phyloP scores from a whole-genome alignment of 192 early-diverging fungal genomes.

The Mortierella antarctica region DNA sequence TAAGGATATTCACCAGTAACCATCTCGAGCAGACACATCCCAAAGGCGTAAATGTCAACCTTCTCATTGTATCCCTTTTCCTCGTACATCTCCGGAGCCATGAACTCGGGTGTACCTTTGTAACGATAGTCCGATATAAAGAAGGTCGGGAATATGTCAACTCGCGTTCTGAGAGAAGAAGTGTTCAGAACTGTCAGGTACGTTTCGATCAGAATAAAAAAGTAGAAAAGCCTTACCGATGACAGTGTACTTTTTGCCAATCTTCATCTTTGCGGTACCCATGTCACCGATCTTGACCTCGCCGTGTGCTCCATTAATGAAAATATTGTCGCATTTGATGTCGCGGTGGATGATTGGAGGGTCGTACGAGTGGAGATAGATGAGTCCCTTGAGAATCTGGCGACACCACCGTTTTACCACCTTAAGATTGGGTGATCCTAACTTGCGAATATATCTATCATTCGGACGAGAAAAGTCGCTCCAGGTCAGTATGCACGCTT shows the following conservation, averaged over 20 bases:
- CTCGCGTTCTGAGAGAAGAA: not conserved
- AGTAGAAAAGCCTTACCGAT: slow-evolving; percentile 63
- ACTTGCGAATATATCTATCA: slow-evolving; percentile 73
- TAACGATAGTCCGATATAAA: not conserved
- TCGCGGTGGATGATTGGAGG: slow-evolving; percentile 88
- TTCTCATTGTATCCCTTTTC: slow-evolving; percentile 87
- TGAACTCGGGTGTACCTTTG: slow-evolving; percentile 78
- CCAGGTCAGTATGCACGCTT: not conserved
- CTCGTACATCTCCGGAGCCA: slow-evolving; percentile 90
- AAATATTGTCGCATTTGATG: slow-evolving; percentile 89
- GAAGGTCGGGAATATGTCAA: not conserved
- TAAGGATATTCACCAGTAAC: slow-evolving; percentile 89
- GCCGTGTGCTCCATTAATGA: slow-evolving; percentile 86
- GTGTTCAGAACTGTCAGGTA: not conserved
- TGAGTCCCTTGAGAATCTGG: slow-evolving; percentile 82
- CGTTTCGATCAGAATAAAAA: not conserved
- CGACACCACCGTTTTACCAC: slow-evolving; percentile 83
- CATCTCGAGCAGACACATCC: slow-evolving; percentile 87
- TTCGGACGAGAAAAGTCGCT: not conserved
- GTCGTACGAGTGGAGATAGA: slow-evolving; percentile 79
- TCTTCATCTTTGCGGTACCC: slow-evolving; percentile 88
- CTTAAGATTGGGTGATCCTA: slow-evolving; percentile 76
- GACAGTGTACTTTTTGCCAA: slow-evolving; percentile 85
- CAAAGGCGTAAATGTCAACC: slow-evolving; percentile 88
- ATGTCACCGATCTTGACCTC: slow-evolving; percentile 89